phyloP scores from a whole-genome alignment of 345 rosid genomes.

The Citrus maxima region DNA sequence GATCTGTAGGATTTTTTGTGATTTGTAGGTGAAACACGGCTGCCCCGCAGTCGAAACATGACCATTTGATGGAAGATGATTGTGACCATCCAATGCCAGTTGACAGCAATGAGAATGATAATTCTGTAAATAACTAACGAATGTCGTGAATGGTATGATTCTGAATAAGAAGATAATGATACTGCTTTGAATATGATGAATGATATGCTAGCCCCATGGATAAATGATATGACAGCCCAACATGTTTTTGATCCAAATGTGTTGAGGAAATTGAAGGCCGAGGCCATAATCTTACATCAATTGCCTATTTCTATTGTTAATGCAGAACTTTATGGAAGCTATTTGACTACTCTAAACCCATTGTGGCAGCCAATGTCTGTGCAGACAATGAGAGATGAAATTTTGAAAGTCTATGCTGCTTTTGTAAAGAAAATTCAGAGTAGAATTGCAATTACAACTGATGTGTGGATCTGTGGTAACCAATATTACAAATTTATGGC shows the following conservation, averaged over 20 bases:
- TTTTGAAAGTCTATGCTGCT: background rate
- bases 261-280: background rate
- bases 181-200: too few relatives aligned
- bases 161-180: background rate
- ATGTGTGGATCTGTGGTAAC: background rate
- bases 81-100: background rate
- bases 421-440: background rate
- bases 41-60: background rate
- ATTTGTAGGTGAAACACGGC: background rate
- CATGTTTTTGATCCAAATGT: too few relatives aligned
- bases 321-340: background rate
- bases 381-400: background rate
- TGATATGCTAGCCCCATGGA: too few relatives aligned
- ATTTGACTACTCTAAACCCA: background rate
- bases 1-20: background rate
- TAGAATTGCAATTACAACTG: background rate
- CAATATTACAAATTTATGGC: background rate
- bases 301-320: background rate
- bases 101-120: background rate
- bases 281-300: background rate
- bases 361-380: background rate
- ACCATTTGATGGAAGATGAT: background rate
- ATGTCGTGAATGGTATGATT: background rate
- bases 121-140: background rate
- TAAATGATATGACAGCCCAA: too few relatives aligned